phyloP scores from a whole-genome alignment of 2,329 filamentous ascomycete species.

The Clonostachys chloroleuca region DNA sequence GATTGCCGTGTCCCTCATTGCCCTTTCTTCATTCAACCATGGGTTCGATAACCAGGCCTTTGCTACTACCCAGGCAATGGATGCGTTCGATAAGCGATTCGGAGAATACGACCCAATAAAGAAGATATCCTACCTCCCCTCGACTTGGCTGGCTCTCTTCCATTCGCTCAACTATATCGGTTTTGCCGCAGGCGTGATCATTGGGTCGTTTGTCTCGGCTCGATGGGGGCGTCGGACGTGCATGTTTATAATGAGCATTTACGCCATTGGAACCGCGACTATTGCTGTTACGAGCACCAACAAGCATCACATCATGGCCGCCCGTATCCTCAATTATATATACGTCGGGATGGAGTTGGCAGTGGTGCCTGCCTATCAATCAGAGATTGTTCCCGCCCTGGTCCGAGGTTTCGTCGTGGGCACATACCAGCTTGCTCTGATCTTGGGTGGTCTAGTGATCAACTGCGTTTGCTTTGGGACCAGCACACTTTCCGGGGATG shows the following conservation, averaged over 20 bases:
- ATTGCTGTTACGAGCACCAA: conserved; percentile 19
- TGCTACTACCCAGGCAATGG: conserved; percentile 23
- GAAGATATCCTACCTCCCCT: not conserved
- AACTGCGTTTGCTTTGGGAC: conserved; percentile 46
- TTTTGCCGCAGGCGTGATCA: not conserved
- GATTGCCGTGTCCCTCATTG: conserved; percentile 13
- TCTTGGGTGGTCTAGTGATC: conserved; percentile 44
- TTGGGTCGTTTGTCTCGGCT: conserved; percentile 28
- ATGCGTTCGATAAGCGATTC: conserved; percentile 18
- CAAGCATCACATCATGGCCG: conserved; percentile 32
- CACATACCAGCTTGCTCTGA: conserved; percentile 55
- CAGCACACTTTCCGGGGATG: conserved; percentile 26
- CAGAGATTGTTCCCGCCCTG: conserved; percentile 45
- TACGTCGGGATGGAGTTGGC: conserved; percentile 53
- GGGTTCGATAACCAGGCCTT: conserved; percentile 26
- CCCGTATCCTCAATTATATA: conserved; percentile 52
- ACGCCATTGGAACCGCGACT: conserved; percentile 38
- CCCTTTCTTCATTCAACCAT: conserved; percentile 23
- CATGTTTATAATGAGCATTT: conserved; percentile 25
- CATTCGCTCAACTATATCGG: conserved; percentile 1
- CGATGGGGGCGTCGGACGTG: conserved; percentile 48
- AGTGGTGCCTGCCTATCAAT: conserved; percentile 54
- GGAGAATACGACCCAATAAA: conserved; percentile 5
- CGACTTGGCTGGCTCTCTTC: not conserved
- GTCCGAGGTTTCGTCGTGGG: conserved; percentile 55